Base-by-base conservation (phyloP, 768 basidiomycete genomes). In the Kwoniella europaea region DNA sequence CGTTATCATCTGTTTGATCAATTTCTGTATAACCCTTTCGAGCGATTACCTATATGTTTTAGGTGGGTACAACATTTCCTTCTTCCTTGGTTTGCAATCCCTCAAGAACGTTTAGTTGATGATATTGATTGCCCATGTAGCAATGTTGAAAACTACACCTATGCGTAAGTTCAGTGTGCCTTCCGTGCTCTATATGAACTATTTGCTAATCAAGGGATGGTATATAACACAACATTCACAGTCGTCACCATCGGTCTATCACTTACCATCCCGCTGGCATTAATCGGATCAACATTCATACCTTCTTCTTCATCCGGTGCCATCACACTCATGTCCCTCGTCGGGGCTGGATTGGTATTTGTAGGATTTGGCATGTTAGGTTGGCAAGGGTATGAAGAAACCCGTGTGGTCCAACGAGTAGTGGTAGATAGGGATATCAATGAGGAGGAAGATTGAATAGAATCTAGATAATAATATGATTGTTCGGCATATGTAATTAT, bases 101-200 rank as follows among this genome's bases (percentile, higher is more conserved):
- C 27, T 27, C 27, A 27, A 27, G 27, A 27, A 27, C 27, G 27
- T 27, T 27, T 27, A 27, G 27, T 27, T 27, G 27, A 27, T 27
- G 27, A 27, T 27, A 27, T 27, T 27, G 27, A 27, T 52, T 72
- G 16, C 54, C 54, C 93, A 93, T 35, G 79, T 93, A 20, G 91
- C 94, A 2, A 96, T 98, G 94, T 88, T 99, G 72, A 96, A 95
- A 85, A 99, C 96, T 7, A 94, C 94, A 1, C 95, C 95, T 0
- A 71, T 80, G 69, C 75, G 82, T 81, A 44, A 78, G 80, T 74
- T 1, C 46, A 18, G 4, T 9, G 12, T 18, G 7, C 58, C 7
- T 12, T 24, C 41, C 12, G 24, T 12, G 24, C 7, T 35, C 7
- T 35, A 4, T 7, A 35, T 35, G 1, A 6, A 6, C 0, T 9